Conservation (phyloP, 2,329 filamentous ascomycete genomes). For the Neofusicoccum umdonicola region DNA sequence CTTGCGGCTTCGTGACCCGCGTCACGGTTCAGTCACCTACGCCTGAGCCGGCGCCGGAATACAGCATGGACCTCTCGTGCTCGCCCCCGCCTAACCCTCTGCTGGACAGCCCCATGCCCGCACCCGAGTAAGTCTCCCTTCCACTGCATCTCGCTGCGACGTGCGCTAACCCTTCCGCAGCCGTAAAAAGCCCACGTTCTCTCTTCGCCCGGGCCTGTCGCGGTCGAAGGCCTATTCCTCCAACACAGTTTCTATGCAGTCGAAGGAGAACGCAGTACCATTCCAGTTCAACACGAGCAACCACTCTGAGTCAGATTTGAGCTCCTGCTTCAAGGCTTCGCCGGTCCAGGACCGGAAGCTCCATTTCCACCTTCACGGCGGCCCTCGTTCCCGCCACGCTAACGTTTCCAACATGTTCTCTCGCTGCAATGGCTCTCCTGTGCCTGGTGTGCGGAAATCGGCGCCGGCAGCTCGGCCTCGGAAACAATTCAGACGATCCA, state of each 20-base stretch:
- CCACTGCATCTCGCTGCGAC: background rate
- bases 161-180: constrained; percentile 2
- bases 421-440: constrained; percentile 72
- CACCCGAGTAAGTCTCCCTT: constrained; percentile 34
- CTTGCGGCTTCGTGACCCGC: constrained; percentile 59
- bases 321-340: constrained; percentile 78
- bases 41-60: constrained; percentile 53
- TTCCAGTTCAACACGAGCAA: constrained; percentile 70
- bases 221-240: constrained; percentile 74
- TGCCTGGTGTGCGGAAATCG: constrained; percentile 64
- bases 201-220: constrained; percentile 71
- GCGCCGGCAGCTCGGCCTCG: constrained; percentile 60
- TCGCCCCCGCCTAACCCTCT: constrained; percentile 27
- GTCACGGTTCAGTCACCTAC: constrained; percentile 72
- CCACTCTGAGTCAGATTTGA: constrained; percentile 55
- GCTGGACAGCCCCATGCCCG: constrained; percentile 34
- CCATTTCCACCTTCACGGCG: constrained; percentile 11
- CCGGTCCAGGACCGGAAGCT: constrained; percentile 68
- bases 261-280: constrained; percentile 59
- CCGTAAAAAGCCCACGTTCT: constrained; percentile 32
- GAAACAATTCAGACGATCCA: constrained; percentile 84
- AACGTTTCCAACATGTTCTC: constrained; percentile 38
- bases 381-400: constrained; percentile 6
- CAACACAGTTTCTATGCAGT: constrained; percentile 60
- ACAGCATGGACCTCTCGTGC: constrained; percentile 42